Percentiles rank a stretch among this genome's conserved stretches.
Evolutionary conservation across 2,329 filamentous ascomycete species (phyloP).

Genomic region (Aspergillus melleus): DNA sequence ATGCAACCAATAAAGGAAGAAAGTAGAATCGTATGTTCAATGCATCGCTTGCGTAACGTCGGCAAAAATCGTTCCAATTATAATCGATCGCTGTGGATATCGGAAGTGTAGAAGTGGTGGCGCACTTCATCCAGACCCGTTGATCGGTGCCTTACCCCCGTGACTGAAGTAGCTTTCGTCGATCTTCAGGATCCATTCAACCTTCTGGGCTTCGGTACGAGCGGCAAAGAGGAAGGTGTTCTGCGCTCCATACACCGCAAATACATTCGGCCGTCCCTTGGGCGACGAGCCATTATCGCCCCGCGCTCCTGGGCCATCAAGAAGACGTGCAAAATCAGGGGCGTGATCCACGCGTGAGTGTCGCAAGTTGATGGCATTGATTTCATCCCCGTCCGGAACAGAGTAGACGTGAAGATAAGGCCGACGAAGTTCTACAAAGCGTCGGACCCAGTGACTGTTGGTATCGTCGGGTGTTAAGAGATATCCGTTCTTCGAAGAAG

Average conservation of each 20-base stretch:
- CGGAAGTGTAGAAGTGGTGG: background rate
- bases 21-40: constrained; percentile 1
- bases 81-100: background rate
- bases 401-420: constrained; percentile 92
- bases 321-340: constrained; percentile 78
- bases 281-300: constrained; percentile 36
- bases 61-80: background rate
- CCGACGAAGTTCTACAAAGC: constrained; percentile 86
- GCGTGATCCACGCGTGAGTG: constrained; percentile 91
- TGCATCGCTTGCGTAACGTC: constrained; percentile 13
- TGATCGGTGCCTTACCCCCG: constrained; percentile 26
- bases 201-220: constrained; percentile 84
- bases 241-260: constrained; percentile 89
- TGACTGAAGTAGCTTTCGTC: constrained; percentile 71
- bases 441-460: constrained; percentile 77
- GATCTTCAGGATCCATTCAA: constrained; percentile 94
- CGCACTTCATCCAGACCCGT: constrained; percentile 22
- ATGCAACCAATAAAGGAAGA: constrained; percentile 5
- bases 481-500: constrained; percentile 81
- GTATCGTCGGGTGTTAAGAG: constrained; percentile 81
- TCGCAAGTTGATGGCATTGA: constrained; percentile 82
- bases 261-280: constrained; percentile 67
- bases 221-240: constrained; percentile 96
- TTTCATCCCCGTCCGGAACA: constrained; percentile 81
- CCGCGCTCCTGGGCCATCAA: constrained; percentile 53